These are phyloP conservation scores for Neocatenulostroma microsporum DNA, from an alignment of 2,329 filamentous ascomycete genomes.

Conservation along the genomic window DNA sequence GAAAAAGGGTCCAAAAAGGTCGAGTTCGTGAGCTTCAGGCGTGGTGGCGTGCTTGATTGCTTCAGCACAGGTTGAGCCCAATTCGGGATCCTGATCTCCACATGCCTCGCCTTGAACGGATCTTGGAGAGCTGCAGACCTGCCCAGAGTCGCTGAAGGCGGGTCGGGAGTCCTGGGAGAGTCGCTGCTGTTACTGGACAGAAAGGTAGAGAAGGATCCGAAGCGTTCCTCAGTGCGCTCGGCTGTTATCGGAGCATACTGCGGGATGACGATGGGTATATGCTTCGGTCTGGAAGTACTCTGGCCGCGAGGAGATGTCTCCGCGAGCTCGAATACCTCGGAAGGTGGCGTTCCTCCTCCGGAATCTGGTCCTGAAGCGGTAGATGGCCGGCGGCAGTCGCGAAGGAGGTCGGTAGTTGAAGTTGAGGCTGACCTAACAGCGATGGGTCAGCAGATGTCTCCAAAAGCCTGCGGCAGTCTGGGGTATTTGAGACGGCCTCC, in stretches of 20 bases:
- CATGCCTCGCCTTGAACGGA: slow-evolving; percentile 33
- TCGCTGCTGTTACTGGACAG: slow-evolving; percentile 11
- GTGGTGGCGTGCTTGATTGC: slow-evolving; percentile 30
- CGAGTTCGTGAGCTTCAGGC: slow-evolving; percentile 14
- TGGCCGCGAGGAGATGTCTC: slow-evolving; percentile 14
- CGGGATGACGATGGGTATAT: slow-evolving; percentile 39
- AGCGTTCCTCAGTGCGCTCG: slow-evolving; percentile 8
- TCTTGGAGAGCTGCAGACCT: not conserved
- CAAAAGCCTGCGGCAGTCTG: no score
- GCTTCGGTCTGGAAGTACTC: slow-evolving; percentile 29
- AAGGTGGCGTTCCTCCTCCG: slow-evolving; percentile 2
- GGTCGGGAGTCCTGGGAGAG: slow-evolving; percentile 3
- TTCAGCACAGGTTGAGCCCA: slow-evolving; percentile 37
- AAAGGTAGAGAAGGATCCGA: slow-evolving; percentile 11
- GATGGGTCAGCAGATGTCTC: slow-evolving; percentile 1
- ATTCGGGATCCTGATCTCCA: slow-evolving; percentile 42
- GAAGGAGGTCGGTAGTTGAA: not conserved
- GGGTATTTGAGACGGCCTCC: not conserved
- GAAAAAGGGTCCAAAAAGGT: slow-evolving; percentile 19
- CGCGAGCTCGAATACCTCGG: slow-evolving; percentile 13
- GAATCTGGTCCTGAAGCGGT: slow-evolving; percentile 1
- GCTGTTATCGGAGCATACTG: slow-evolving; percentile 30
- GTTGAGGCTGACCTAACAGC: slow-evolving; percentile 1
- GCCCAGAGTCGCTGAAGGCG: no score
- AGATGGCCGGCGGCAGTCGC: not conserved